Evolutionary conservation across 2,329 filamentous ascomycete genomes (phyloP).

Genomic region (Pochonia chlamydosporia): DNA sequence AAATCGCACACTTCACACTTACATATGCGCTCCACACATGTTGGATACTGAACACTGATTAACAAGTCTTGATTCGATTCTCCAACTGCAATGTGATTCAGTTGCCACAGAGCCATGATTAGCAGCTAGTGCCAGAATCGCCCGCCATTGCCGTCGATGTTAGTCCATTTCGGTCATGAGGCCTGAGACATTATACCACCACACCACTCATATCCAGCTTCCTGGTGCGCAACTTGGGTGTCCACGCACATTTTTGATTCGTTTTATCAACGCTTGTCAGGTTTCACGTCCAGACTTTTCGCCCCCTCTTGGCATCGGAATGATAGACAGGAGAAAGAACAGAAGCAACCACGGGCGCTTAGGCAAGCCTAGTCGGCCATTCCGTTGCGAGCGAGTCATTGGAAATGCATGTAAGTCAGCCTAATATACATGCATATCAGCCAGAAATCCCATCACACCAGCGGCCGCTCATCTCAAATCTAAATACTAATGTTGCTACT

Average conservation of each 20-base stretch:
- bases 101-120: neutral
- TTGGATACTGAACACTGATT: neutral
- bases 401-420: neutral
- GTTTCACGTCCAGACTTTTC: too few relatives aligned
- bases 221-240: neutral
- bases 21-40: neutral
- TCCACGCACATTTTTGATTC: neutral
- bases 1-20: neutral
- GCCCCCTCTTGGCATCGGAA: too few relatives aligned
- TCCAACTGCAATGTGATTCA: conserved; percentile 5
- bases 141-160: conserved; percentile 5
- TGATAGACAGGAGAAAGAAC: too few relatives aligned
- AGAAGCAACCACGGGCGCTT: too few relatives aligned
- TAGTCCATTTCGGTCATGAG: neutral
- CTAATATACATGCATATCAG: too few relatives aligned
- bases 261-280: neutral
- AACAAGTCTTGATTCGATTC: neutral
- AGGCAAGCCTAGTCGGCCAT: too few relatives aligned
- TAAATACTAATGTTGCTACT: neutral
- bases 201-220: neutral
- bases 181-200: conserved; percentile 5
- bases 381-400: neutral
- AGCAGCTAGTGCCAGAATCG: conserved; percentile 3
- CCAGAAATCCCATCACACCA: too few relatives aligned
- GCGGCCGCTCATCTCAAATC: neutral